Base-by-base conservation (phyloP, 192 early-diverging fungal species). In the Coemansia sp. region DNA sequence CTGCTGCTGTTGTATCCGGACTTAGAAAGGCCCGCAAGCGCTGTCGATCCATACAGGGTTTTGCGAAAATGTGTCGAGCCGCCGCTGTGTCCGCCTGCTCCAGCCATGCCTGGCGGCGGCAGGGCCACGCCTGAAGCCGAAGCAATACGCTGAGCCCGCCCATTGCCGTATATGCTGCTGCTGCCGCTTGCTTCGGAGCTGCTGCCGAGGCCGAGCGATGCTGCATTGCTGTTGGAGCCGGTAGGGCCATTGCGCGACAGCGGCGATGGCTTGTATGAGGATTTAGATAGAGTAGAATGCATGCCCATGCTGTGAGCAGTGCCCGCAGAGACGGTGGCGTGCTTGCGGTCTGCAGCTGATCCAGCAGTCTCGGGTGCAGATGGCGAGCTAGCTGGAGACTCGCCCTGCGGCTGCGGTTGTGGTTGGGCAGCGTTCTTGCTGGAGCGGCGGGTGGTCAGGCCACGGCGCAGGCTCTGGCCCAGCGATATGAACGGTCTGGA, bases 401-500 rank as follows among this genome's bases (percentile, higher is more conserved):
- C 33, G 7, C 10, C 6, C 14, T 6, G 49, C 40, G 4, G 28
- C 57, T n/a, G 51, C 14, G 14, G 44, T 7, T 35, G 18, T 41
- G 37, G 43, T 6, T 39, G 53, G 1, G 54, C 13, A 6, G 59
- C 6, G 53, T 28, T 30, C 51, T 63, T 73, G 44, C 40, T 50
- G 23, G 64, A 68, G 53, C 65, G 63, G 36, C 60, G 64, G 3
- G 72, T 62, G 3, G 74, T 78, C 52, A 78, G 64, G 2, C 68
- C 68, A 43, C 74, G 68, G 5, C 74, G 68, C 64, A 78, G 54
- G 16, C 68, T 71, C 57, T 71, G 68, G 20, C 74, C 68, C 3
- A 78, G 53, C 3, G 68, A 65, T n/a, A 60, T 67, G 39, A 71
- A 49, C 33, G 63, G 61, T 38, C 59, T 59, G 14, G 68, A 61